Conservation (phyloP, 768 basidiomycete species). For the Asterophora lycoperdoides region DNA sequence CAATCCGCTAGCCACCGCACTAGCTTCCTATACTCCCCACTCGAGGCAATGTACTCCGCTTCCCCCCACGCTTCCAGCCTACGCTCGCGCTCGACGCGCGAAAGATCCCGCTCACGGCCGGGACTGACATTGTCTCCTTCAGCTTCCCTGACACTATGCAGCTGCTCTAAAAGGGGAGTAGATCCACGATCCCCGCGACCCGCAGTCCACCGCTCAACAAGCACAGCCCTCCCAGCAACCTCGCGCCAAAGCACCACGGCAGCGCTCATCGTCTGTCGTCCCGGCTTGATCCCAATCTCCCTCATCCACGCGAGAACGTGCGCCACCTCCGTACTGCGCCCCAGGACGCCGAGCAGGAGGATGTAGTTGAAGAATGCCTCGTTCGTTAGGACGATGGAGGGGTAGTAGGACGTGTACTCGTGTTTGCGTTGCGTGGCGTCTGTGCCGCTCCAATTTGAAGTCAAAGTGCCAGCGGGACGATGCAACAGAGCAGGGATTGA, state of each 20-base stretch:
- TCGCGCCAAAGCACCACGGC: constrained; percentile 72
- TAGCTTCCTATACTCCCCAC: constrained; percentile 41
- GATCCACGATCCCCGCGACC: constrained; percentile 20
- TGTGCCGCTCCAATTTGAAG: no score
- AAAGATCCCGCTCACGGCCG: no score
- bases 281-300: constrained; percentile 47
- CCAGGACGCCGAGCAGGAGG: constrained; percentile 50
- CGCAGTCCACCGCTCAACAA: constrained; percentile 29
- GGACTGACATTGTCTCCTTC: not conserved
- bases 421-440: no score
- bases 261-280: constrained; percentile 50
- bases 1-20: constrained; percentile 53
- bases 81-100: not conserved
- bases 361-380: constrained; percentile 55
- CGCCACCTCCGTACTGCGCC: constrained; percentile 57
- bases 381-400: constrained; percentile 41
- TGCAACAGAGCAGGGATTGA: no score
- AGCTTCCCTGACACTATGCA: not conserved
- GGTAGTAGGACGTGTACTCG: constrained; percentile 11
- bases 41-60: constrained; percentile 1
- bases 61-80: not conserved
- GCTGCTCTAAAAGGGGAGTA: no score
- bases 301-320: constrained; percentile 73
- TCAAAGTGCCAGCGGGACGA: no score
- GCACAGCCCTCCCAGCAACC: constrained; percentile 48